These are phyloP conservation scores for Ceratocystis colombiana DNA, from an alignment of 2,329 filamentous ascomycete species.

Conservation along the genomic window DNA sequence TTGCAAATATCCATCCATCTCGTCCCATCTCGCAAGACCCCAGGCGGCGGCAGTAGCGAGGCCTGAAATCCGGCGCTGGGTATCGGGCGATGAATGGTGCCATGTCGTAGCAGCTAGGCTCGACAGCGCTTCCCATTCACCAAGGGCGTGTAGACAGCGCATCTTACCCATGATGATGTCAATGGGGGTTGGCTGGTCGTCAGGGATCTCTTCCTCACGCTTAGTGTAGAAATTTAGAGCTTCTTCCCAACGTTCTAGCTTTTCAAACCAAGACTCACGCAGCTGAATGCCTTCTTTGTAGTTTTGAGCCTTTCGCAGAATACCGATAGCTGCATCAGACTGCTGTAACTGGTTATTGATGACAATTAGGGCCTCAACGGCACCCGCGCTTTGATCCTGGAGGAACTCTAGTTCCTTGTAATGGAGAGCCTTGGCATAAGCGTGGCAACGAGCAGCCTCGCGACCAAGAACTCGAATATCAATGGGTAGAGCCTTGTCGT, in stretches of 20 bases:
- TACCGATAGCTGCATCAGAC: constrained; percentile 95
- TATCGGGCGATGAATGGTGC: constrained; percentile 77
- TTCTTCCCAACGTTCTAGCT: constrained; percentile 96
- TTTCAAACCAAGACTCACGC: constrained; percentile 98
- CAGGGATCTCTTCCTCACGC: constrained; percentile 38
- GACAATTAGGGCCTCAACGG: constrained; percentile 92
- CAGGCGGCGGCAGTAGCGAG: constrained; percentile 92
- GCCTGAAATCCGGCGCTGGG: constrained; percentile 82
- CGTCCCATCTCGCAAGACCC: constrained; percentile 92
- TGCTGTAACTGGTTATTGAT: constrained; percentile 99
- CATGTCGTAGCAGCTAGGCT: constrained; percentile 85
- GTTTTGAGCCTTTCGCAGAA: constrained; percentile 86
- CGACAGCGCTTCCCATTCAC: constrained; percentile 92
- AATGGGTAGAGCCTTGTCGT: constrained; percentile 95
- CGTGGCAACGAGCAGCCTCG: constrained; percentile 92
- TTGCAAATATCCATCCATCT: constrained; percentile 93
- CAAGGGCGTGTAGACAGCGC: constrained; percentile 91
- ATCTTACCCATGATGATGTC: constrained; percentile 99
- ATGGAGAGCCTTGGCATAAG: constrained; percentile 93
- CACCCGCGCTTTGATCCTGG: constrained; percentile 89
- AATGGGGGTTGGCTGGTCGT: constrained; percentile 54
- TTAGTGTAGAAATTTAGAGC: constrained; percentile 85
- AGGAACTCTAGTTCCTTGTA: constrained; percentile 99
- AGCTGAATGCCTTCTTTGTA: constrained; percentile 90
- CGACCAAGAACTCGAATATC: constrained; percentile 90